Conservation (phyloP, 2,329 filamentous ascomycete genomes). For the Pseudocercospora fijiensis region DNA sequence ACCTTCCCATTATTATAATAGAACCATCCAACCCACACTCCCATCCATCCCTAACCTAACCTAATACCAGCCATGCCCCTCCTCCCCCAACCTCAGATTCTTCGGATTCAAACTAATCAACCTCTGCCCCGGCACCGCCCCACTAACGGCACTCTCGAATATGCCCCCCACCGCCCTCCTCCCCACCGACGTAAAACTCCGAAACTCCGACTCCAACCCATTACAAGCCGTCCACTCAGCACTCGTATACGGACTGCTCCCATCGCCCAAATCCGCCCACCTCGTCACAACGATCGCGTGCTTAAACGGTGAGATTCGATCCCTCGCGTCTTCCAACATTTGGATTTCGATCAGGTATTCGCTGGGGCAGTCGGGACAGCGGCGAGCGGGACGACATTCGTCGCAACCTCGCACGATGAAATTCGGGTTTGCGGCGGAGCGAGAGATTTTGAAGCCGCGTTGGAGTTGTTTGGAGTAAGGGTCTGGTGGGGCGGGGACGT, state of each 20-base stretch:
- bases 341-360: constrained; percentile 63
- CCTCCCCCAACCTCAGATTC: constrained; percentile 54
- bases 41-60: neutral
- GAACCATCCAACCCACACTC: too few species aligned
- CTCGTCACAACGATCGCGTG: constrained; percentile 61
- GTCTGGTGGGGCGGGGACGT: constrained; percentile 53
- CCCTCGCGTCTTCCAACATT: constrained; percentile 54
- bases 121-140: constrained; percentile 57
- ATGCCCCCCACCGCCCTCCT: constrained; percentile 58
- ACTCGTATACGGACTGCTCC: constrained; percentile 48
- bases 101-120: constrained; percentile 60
- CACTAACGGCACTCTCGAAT: constrained; percentile 58
- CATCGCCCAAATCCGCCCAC: constrained; percentile 62
- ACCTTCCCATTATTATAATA: too few species aligned
- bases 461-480: constrained; percentile 46
- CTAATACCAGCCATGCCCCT: constrained; percentile 54
- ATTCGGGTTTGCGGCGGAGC: constrained; percentile 40
- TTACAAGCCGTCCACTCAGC: constrained; percentile 59
- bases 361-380: constrained; percentile 62
- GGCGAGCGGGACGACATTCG: constrained; percentile 58
- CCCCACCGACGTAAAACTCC: constrained; percentile 56
- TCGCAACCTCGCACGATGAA: constrained; percentile 55
- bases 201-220: constrained; percentile 48
- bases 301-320: constrained; percentile 53
- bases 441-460: constrained; percentile 40